These are phyloP conservation scores for Fusarium sp. DNA, from an alignment of 2,329 filamentous ascomycete species.

Conservation along the genomic window DNA sequence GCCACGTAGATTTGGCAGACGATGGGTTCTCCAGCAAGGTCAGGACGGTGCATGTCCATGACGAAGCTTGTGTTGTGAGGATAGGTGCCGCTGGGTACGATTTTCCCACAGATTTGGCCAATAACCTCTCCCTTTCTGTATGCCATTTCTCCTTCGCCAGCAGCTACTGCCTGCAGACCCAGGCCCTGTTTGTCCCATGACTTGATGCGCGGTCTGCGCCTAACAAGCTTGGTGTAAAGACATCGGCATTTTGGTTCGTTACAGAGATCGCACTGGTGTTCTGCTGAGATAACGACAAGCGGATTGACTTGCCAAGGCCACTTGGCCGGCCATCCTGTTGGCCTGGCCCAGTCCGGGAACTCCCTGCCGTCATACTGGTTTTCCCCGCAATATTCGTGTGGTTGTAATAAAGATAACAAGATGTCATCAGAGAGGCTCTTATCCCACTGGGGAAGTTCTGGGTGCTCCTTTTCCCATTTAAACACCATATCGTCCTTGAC, in stretches of 20 bases:
- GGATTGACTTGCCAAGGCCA: conserved; percentile 8
- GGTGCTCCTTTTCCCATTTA: conserved; percentile 10
- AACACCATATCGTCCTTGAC: conserved; percentile 5
- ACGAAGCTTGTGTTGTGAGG: conserved; percentile 8
- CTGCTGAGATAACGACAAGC: neutral
- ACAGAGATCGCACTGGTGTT: conserved; percentile 4
- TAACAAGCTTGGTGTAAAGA: neutral
- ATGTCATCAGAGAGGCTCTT: conserved; percentile 7
- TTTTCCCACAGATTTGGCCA: conserved; percentile 1
- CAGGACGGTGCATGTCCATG: conserved; percentile 10
- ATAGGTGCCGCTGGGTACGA: conserved; percentile 1
- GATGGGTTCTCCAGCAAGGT: neutral
- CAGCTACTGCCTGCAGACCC: conserved; percentile 9
- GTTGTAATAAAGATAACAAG: neutral
- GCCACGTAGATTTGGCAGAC: conserved; percentile 4
- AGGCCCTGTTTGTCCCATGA: conserved; percentile 4
- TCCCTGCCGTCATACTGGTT: conserved; percentile 1
- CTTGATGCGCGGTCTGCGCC: conserved; percentile 4
- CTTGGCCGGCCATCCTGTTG: neutral
- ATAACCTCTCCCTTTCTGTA: conserved; percentile 3
- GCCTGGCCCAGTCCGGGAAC: conserved; percentile 7
- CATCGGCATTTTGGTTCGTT: neutral
- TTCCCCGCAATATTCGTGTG: conserved; percentile 1
- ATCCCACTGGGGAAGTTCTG: neutral
- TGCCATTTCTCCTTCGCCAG: neutral